Evolutionary conservation across 495 filamentous ascomycete species (phyloP).

Genomic region (Cudoniella acicularis): DNA sequence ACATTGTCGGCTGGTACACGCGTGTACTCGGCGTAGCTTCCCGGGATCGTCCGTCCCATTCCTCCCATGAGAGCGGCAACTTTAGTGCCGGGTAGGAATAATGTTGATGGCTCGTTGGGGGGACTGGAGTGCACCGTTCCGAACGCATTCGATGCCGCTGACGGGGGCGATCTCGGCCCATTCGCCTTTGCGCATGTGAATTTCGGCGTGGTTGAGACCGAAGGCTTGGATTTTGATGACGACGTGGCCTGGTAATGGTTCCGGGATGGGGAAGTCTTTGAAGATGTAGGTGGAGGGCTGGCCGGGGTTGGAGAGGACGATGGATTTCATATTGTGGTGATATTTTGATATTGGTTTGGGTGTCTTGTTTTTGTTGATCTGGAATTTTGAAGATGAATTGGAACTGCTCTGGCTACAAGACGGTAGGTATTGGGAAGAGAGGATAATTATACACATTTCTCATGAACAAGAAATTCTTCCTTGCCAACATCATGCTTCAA

Average conservation of each 20-base stretch:
- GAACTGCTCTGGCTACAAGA: too few species aligned
- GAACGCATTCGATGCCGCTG: constrained; percentile 44
- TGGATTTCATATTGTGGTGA: constrained; percentile 37
- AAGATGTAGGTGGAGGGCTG: constrained; percentile 33
- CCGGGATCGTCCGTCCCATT: constrained; percentile 34
- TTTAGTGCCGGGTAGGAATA: constrained; percentile 28
- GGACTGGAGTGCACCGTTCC: constrained; percentile 39
- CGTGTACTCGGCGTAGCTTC: constrained; percentile 41
- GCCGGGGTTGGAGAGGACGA: constrained; percentile 39
- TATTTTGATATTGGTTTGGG: too few species aligned
- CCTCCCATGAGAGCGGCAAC: constrained; percentile 43
- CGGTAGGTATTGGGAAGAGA: too few species aligned
- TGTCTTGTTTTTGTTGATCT: too few species aligned
- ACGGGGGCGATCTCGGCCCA: constrained; percentile 44
- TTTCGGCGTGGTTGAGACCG: constrained; percentile 47
- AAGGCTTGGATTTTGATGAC: constrained; percentile 40
- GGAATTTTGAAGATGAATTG: too few species aligned
- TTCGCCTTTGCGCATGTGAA: constrained; percentile 47
- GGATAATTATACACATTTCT: too few species aligned
- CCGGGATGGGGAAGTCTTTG: constrained; percentile 33
- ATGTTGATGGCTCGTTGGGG: too few species aligned
- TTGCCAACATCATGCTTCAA: too few species aligned
- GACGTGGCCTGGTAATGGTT: constrained; percentile 30
- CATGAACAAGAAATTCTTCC: too few species aligned
- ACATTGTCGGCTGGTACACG: constrained; percentile 32